Base-by-base conservation (phyloP, 208 protist species). In the Balamuthia mandrillaris region DNA sequence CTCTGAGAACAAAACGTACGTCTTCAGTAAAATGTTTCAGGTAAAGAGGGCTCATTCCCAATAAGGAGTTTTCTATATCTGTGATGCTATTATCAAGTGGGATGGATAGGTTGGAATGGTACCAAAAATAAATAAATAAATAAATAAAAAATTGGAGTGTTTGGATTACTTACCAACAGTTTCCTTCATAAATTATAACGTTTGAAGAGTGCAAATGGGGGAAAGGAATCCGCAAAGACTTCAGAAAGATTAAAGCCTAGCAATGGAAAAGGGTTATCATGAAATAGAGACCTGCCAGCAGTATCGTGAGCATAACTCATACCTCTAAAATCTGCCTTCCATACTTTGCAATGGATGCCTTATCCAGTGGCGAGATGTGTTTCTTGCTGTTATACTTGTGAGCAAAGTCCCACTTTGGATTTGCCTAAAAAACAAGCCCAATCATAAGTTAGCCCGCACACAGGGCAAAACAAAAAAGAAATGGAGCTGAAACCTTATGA, bases 301-400 rank as follows among this genome's bases (percentile, higher is more conserved):
- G 16, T 18, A n/a, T 42, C 14, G 42, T 6, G 16, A 14, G 45
- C 10, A 4, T 47, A 37, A 44, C 21, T 12, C 27, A 5, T 52
- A 78, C 68, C 68, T 78, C 68, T 12, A 78, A 35, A 24, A 78
- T 78, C 27, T 78, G 68, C 31, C 68, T 41, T 9, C 68, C 68
- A 24, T 78, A 78, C n/a, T 58, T 41, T 24, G 68, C 68, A 3
- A 29, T 47, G 12, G 41, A 37, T 21, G 51, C 56, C 24, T 27
- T 47, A n/a, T 56, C 39, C 27, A 78, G 4, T 6, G 68, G 51
- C 29, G 37, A 78, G 5, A 47, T 37, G 7, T 41, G 42, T 1
- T 16, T 9, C 14, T 47, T 47, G 7, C 24, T 78, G 0, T 29
- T 29, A n/a, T 78, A 78, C 24, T 78, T 78, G 21, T 78, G 31